Conservation (phyloP, 2,329 filamentous ascomycete genomes). For the Diatrype stigma region DNA sequence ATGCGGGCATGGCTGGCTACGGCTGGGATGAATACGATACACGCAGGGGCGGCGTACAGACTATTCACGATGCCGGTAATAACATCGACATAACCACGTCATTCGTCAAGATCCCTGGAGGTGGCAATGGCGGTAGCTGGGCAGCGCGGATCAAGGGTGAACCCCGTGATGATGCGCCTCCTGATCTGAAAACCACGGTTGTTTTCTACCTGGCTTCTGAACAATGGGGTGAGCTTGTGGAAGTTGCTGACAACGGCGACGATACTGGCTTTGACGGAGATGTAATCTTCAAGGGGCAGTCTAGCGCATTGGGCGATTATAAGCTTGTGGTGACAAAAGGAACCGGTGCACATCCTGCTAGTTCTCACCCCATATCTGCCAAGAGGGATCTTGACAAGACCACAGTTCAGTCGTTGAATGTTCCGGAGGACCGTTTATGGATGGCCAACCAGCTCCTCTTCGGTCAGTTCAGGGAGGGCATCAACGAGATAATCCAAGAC, state of each 20-base stretch:
- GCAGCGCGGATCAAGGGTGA: conserved; percentile 81
- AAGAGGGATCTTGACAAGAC: conserved; percentile 73
- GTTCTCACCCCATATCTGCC: conserved; percentile 62
- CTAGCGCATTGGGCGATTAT: conserved; percentile 72
- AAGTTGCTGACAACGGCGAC: conserved; percentile 50
- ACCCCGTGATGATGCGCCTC: conserved; percentile 64
- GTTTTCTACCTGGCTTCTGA: conserved; percentile 82
- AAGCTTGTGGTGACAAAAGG: conserved; percentile 73
- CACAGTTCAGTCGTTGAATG: conserved; percentile 65
- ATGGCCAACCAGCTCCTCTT: conserved; percentile 67
- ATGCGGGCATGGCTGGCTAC: conserved; percentile 90
- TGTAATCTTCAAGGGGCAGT: conserved; percentile 67
- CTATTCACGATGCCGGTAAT: conserved; percentile 86
- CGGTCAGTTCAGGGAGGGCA: conserved; percentile 47
- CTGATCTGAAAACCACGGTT: conserved; percentile 68
- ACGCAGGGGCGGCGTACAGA: conserved; percentile 79
- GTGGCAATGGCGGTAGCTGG: conserved; percentile 85
- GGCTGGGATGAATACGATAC: conserved; percentile 98
- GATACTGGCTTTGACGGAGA: conserved; percentile 49
- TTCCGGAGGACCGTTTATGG: conserved; percentile 71
- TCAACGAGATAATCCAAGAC: conserved; percentile 45
- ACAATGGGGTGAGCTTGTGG: conserved; percentile 61
- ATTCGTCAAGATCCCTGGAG: conserved; percentile 89
- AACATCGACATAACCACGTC: conserved; percentile 85
- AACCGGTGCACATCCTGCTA: conserved; percentile 54